These are phyloP conservation scores for Hsuehochloa calcarea DNA, from an alignment of 176 grass and related monocot species.

Conservation along the genomic window DNA sequence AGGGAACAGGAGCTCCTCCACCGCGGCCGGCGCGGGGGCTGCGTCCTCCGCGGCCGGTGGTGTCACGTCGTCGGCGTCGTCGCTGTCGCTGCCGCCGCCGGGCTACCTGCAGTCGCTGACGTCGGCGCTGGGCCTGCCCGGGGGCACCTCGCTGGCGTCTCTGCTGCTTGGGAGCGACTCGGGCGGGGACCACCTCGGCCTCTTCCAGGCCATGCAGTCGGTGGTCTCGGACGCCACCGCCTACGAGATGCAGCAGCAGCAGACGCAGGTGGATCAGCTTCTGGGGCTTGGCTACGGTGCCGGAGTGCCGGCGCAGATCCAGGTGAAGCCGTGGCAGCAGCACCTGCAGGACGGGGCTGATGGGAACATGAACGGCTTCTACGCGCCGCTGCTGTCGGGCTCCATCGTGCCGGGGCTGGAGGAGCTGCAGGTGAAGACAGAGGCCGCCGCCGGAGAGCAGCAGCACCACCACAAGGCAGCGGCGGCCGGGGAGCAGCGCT, in stretches of 20 bases:
- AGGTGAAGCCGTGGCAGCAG: slow-evolving; percentile 41
- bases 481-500: slow-evolving; percentile 26
- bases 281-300: slow-evolving; percentile 38
- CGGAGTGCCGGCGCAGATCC: slow-evolving; percentile 39
- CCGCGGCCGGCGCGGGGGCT: background rate
- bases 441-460: slow-evolving; percentile 28
- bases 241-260: slow-evolving; percentile 52
- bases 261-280: slow-evolving; percentile 46
- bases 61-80: slow-evolving; percentile 6
- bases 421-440: slow-evolving; percentile 60
- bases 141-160: slow-evolving; percentile 36
- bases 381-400: slow-evolving; percentile 46
- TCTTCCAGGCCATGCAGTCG: slow-evolving; percentile 64
- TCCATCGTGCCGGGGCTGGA: slow-evolving; percentile 55
- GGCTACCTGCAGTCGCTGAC: slow-evolving; percentile 27
- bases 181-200: slow-evolving; percentile 36
- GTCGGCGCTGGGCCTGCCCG: slow-evolving; percentile 38
- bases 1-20: slow-evolving; percentile 20
- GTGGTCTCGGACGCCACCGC: slow-evolving; percentile 37
- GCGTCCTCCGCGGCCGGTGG: background rate
- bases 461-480: slow-evolving; percentile 29
- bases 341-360: slow-evolving; percentile 6
- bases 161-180: slow-evolving; percentile 37
- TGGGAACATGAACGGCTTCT: slow-evolving; percentile 39
- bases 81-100: slow-evolving; percentile 2